A percentile compares a stretch with the other conserved stretches of the same genome.
Conservation (phyloP, 179 eudicot genomes). For the Heliamphora pulchella region DNA sequence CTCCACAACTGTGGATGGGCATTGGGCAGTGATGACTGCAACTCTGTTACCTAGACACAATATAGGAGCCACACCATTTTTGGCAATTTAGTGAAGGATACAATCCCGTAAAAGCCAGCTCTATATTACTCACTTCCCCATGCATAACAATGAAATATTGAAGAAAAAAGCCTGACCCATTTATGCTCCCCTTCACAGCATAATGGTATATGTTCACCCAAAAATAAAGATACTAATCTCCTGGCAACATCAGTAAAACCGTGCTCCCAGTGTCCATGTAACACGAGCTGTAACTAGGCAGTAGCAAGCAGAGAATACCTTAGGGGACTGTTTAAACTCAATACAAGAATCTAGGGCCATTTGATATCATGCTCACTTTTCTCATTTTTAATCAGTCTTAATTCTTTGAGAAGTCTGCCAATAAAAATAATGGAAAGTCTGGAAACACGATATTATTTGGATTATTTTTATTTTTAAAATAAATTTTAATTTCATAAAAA, state of each 20-base stretch:
- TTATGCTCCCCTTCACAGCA: conserved; percentile 11
- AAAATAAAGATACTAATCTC: not conserved
- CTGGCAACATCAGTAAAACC: not conserved
- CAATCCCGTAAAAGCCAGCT: conserved; percentile 8
- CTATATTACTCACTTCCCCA: conserved; percentile 4
- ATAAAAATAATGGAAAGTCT: too few relatives aligned
- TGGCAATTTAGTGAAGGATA: conserved; percentile 16
- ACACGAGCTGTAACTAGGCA: conserved; percentile 11
- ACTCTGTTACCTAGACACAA: conserved; percentile 38
- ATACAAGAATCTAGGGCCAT: not conserved
- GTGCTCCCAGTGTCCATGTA: conserved; percentile 20
- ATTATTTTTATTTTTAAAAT: not conserved
- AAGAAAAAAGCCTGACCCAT: not conserved
- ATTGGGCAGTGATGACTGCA: conserved; percentile 58
- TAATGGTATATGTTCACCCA: not conserved
- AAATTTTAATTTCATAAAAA: too few relatives aligned
- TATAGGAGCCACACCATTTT: conserved; percentile 39
- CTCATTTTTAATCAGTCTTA: not conserved
- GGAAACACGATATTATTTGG: not conserved
- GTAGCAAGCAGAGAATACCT: conserved; percentile 8
- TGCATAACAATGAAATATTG: not conserved
- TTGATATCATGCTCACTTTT: not conserved
- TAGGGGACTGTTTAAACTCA: not conserved
- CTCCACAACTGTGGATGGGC: conserved; percentile 80
- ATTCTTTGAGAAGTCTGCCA: not conserved